These are phyloP conservation scores for Centaurea solstitialis DNA, from an alignment of 129 eudicot genomes.

Conservation along the genomic window DNA sequence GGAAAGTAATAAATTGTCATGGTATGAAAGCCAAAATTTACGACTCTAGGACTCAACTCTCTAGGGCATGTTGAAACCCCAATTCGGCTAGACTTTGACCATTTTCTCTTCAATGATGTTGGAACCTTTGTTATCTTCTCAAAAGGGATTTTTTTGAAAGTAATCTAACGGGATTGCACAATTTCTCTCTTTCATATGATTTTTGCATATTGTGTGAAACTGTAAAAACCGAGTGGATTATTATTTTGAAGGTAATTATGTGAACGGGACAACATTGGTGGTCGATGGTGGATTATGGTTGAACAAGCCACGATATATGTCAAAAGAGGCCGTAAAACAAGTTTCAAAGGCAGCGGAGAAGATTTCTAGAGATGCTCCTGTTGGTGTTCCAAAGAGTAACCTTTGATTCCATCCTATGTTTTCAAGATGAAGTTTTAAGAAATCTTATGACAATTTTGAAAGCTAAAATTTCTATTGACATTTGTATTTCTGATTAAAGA, in stretches of 20 bases:
- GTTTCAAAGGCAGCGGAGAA: slow-evolving; percentile 49
- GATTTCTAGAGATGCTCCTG: slow-evolving; percentile 43
- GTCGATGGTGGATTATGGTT: slow-evolving; percentile 56
- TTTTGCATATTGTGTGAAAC: not conserved
- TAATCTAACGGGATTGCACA: not conserved
- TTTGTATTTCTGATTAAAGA: not conserved
- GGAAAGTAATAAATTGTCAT: not conserved
- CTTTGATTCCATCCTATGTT: slow-evolving; percentile 18
- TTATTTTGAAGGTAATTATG: slow-evolving; percentile 38
- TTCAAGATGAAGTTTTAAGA: not conserved
- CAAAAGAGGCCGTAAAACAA: slow-evolving; percentile 49
- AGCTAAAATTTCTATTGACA: not conserved
- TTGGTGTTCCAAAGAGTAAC: slow-evolving; percentile 56
- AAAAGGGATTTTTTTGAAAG: no score
- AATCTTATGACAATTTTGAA: not conserved
- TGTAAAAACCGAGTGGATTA: not conserved
- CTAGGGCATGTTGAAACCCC: not conserved
- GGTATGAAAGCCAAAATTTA: not conserved
- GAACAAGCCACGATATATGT: slow-evolving; percentile 38
- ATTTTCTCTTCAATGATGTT: no score
- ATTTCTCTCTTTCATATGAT: not conserved
- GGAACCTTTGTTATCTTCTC: no score
- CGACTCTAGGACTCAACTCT: not conserved
- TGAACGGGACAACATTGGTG: slow-evolving; percentile 47
- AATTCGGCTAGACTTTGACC: not conserved